phyloP scores from a whole-genome alignment of 306 rosid species.

The Cajanus cajan region DNA sequence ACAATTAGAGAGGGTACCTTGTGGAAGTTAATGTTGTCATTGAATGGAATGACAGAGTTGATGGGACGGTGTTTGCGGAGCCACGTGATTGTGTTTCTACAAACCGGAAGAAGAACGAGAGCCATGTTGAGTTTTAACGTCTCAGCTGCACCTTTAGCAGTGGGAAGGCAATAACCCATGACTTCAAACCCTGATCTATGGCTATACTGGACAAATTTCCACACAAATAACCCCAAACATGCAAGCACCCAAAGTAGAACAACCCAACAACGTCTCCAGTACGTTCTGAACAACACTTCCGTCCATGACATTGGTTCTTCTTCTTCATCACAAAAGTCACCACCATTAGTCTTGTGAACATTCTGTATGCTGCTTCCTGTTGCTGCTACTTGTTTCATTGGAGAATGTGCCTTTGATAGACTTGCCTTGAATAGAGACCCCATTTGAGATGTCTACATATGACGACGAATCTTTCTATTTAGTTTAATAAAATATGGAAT shows the following conservation, averaged over 20 bases:
- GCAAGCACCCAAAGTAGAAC: slow-evolving; percentile 57
- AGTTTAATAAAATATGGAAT: neutral
- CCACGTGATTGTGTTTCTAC: slow-evolving; percentile 75
- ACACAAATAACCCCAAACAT: slow-evolving; percentile 54
- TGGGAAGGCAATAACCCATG: slow-evolving; percentile 85
- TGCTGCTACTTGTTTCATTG: slow-evolving; percentile 27
- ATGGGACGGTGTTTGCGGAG: slow-evolving; percentile 52
- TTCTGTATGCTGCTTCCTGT: neutral
- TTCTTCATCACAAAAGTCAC: slow-evolving; percentile 34
- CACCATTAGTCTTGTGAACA: neutral
- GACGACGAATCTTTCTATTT: neutral
- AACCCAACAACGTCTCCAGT: slow-evolving; percentile 78
- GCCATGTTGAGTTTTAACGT: slow-evolving; percentile 91
- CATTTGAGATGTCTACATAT: slow-evolving; percentile 45
- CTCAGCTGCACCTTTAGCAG: slow-evolving; percentile 90
- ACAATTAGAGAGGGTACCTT: slow-evolving; percentile 46
- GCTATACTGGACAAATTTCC: slow-evolving; percentile 77
- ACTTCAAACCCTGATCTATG: slow-evolving; percentile 66
- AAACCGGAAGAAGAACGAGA: slow-evolving; percentile 72
- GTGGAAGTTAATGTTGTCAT: slow-evolving; percentile 76
- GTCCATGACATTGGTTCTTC: slow-evolving; percentile 48
- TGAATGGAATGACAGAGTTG: slow-evolving; percentile 66
- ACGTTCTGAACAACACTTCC: slow-evolving; percentile 60
- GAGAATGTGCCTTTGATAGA: slow-evolving; percentile 36
- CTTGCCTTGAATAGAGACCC: slow-evolving; percentile 48